Conservation (phyloP, 2,329 filamentous ascomycete species). For the Ophiostoma sp. region DNA sequence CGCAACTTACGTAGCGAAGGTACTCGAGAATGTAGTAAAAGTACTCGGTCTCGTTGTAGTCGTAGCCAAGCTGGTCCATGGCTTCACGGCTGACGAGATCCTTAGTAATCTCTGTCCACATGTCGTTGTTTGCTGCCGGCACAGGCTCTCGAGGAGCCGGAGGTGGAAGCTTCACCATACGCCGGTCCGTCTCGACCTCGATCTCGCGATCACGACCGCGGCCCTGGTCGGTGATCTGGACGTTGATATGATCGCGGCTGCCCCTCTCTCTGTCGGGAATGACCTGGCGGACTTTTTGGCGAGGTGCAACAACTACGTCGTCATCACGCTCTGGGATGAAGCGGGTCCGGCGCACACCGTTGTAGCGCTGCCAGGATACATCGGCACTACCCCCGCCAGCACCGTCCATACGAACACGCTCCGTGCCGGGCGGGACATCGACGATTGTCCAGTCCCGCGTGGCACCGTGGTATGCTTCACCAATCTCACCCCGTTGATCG, state of each 20-base stretch:
- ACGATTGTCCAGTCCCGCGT: slow-evolving; percentile 76
- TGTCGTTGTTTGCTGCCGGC: slow-evolving; percentile 51
- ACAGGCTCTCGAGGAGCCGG: slow-evolving; percentile 21
- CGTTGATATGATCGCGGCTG: slow-evolving; percentile 38
- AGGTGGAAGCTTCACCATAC: slow-evolving; percentile 33
- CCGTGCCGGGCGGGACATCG: slow-evolving; percentile 77
- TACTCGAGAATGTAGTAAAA: slow-evolving; percentile 95
- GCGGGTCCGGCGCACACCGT: slow-evolving; percentile 66
- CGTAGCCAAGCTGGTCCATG: slow-evolving; percentile 76
- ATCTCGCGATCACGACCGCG: slow-evolving; percentile 43
- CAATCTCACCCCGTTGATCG: slow-evolving; percentile 58
- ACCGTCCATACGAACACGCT: slow-evolving; percentile 76
- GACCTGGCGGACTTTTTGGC: neutral
- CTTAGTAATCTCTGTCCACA: slow-evolving; percentile 98
- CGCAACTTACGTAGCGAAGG: slow-evolving; percentile 66
- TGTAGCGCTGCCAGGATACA: slow-evolving; percentile 73
- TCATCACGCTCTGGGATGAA: slow-evolving; percentile 65
- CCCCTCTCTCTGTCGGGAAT: slow-evolving; percentile 28
- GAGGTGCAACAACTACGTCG: slow-evolving; percentile 28
- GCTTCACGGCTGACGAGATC: slow-evolving; percentile 83
- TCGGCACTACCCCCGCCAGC: slow-evolving; percentile 69
- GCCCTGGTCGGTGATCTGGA: slow-evolving; percentile 41
- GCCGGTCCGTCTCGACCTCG: slow-evolving; percentile 52
- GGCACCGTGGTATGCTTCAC: slow-evolving; percentile 67
- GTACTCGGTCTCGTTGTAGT: slow-evolving; percentile 81